Conservation (phyloP, 257 asterid species). For the Cynanchum wilfordii region DNA sequence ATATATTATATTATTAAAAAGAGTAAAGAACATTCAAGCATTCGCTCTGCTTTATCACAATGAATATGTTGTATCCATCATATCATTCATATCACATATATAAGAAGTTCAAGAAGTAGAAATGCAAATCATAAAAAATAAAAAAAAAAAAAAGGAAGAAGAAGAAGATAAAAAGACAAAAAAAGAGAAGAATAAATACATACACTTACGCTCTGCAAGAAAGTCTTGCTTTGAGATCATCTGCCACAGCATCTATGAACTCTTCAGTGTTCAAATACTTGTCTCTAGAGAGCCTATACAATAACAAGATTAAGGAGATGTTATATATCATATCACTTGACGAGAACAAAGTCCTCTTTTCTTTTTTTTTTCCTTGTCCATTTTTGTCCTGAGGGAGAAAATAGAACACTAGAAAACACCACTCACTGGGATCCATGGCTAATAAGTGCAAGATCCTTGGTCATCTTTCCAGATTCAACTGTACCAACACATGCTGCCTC, state of each 20-base stretch:
- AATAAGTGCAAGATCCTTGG: slow-evolving; percentile 95
- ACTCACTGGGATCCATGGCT: slow-evolving; percentile 90
- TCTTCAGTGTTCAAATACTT: slow-evolving; percentile 79
- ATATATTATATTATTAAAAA: neutral
- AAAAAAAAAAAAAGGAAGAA: no score
- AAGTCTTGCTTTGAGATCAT: slow-evolving; percentile 73
- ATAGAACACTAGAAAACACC: neutral
- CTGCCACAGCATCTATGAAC: slow-evolving; percentile 91
- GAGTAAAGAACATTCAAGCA: neutral
- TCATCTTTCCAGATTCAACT: slow-evolving; percentile 96
- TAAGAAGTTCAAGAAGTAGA: no score
- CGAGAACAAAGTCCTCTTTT: neutral
- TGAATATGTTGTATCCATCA: neutral
- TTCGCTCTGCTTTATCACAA: neutral
- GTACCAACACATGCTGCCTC: slow-evolving; percentile 90
- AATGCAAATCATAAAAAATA: no score
- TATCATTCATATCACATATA: neutral
- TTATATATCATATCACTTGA: neutral
- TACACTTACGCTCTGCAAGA: slow-evolving; percentile 36
- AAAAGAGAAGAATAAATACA: neutral
- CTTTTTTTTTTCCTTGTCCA: neutral
- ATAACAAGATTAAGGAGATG: neutral
- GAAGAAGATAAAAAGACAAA: neutral
- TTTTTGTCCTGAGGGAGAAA: neutral
- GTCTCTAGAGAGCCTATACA: slow-evolving; percentile 60